A percentile compares a stretch with the other conserved stretches of the same genome.
Evolutionary conservation across 176 grass and related monocot species (phyloP).

Genomic region (Elaeis guineensis): DNA sequence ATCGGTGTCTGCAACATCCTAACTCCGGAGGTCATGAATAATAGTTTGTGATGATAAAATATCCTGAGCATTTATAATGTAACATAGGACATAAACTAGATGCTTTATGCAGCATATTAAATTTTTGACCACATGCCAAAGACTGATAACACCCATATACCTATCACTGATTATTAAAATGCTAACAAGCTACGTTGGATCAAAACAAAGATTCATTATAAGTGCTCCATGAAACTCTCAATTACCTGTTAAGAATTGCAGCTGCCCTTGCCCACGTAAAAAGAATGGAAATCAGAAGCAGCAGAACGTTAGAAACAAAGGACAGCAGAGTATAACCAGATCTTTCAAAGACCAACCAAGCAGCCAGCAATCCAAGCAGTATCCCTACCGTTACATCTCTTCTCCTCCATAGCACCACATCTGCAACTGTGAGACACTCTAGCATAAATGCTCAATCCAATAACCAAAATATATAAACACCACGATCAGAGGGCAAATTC

Average conservation of each 20-base stretch:
- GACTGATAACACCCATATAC: too few species aligned
- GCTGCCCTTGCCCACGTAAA: constrained; percentile 53
- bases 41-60: too few species aligned
- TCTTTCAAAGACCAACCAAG: constrained; percentile 39
- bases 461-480: constrained; percentile 3
- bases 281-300: constrained; percentile 48
- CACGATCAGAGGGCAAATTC: neutral
- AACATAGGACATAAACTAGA: too few species aligned
- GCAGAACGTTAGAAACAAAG: constrained; percentile 41
- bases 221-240: neutral
- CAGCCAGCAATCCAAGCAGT: constrained; percentile 14
- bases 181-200: neutral
- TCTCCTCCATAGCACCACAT: constrained; percentile 47
- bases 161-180: too few species aligned
- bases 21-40: too few species aligned
- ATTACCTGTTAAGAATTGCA: constrained; percentile 31
- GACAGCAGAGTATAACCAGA: constrained; percentile 43
- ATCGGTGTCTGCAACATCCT: too few species aligned
- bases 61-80: too few species aligned
- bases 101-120: too few species aligned
- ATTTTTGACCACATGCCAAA: too few species aligned
- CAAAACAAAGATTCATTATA: neutral
- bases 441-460: constrained; percentile 2
- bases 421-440: constrained; percentile 19
- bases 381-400: constrained; percentile 22